Evolutionary conservation across 2,329 filamentous ascomycete genomes (phyloP), one percentile per base, ranked within the genome.

Genomic region (Mycosphaerella arachidis): DNA sequence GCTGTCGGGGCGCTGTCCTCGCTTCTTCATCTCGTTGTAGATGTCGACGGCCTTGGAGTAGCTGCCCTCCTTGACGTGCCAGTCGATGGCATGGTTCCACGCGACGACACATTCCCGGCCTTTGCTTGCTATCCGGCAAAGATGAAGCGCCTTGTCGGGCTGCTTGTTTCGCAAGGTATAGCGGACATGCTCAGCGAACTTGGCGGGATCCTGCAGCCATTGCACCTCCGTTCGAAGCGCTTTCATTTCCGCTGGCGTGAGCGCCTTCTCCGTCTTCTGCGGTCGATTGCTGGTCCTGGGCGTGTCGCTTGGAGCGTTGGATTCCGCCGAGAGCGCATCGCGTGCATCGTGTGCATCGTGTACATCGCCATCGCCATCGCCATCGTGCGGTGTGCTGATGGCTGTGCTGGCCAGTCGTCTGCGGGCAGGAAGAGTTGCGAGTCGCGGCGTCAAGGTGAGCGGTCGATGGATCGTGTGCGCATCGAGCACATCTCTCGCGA

Each of bases 21-120:
- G 84, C 77, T 97, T 97, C 78, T 97, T 99, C 93, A 99, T 97
- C 89, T 97, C 93, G 74, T 97, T 96, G 77, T 86, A 97, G n/a
- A 91, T 79, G 75, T 89, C 92, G 59, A 96, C 76, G 18, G 90
- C 92, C 20, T 79, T 77, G 61, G 81, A 81, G 35, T 91, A 74
- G 55, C 81, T 81, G 46, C 84, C 79, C 27, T 85, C 78, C 46
- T 81, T 76, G 73, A 97, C 77, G 63, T 85, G 79, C 73, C 91
- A 85, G 59, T 87, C 83, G 58, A 99, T 87, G 48, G 96, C 75
- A 70, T 90, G 84, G 74, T 97, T 97, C 92, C 93, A 99, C 60
- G 89, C 86, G 59, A 95, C 92, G 4, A 84, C 79, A 64, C 88
- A 86, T 59, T 86, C 78, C 64, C 83, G 80, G 0, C 79, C 79